Base-by-base conservation (phyloP, 2,329 filamentous ascomycete genomes). In the Sporothrix sp. region DNA sequence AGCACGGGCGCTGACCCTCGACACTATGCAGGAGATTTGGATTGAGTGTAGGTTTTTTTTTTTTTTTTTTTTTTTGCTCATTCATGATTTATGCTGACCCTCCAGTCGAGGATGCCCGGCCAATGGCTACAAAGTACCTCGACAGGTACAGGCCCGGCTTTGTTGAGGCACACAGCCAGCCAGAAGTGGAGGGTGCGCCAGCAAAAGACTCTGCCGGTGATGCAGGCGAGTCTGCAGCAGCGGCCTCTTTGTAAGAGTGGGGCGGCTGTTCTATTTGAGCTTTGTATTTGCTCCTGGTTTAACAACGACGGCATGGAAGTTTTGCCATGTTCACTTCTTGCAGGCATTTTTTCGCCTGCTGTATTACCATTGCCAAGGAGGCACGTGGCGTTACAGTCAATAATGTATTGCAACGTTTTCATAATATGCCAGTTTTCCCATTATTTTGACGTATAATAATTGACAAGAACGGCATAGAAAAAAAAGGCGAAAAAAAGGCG, bases 11-110 rank as follows among this genome's bases (percentile, higher is more conserved):
- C 67, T 79, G 54, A 80, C 81, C 27, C 67, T 85, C 40, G 79
- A 84, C 60, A 75, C 77, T 1, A 75, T 85, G 50, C 76, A 83
- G 59, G 79, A 79, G 54, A 79, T 85, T 54, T 85, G 81, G 79
- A 68, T 71, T 14, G 80, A 82, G 54, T 84, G 79, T 82, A 68
- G 69, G 79, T 71, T 35, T 11, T n/a, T 23, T 20, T 23, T 16
- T 18, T 14, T 14, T 6, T 10, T 30, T 20, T 13, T 2, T 14
- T 18, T 14, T 18, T 20, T 23, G n/a, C 13, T 13, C 10, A 37
- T 33, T 13, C 4, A 6, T 38, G 40, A 6, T 28, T 10, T 16
- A 6, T 42, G 9, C 40, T 48, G 40, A 25, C 44, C 52, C 38
- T 33, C 13, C 28, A 81, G 77, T 78, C 56, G 79, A 83, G 60